Evolutionary conservation across 805 yeast species (phyloP).

Genomic region (Sugiyamaella marilandica): DNA sequence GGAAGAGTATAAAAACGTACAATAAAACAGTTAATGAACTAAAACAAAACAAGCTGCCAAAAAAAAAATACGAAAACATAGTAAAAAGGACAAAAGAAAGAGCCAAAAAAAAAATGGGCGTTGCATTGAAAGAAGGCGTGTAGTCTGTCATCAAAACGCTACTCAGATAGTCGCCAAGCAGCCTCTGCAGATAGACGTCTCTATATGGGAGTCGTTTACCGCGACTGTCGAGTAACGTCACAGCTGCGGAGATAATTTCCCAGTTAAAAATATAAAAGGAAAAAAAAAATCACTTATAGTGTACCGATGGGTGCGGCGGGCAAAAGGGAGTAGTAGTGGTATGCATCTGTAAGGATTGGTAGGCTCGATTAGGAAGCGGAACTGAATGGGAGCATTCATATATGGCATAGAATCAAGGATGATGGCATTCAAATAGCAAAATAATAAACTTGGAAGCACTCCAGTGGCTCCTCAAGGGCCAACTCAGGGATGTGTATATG

Average conservation of each 20-base stretch:
- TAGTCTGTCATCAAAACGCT: conserved; percentile 9
- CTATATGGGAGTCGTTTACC: conserved; percentile 12
- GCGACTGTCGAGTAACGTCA: conserved; percentile 8
- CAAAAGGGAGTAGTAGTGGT: not conserved
- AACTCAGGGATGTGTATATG: not conserved
- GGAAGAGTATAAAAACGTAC: too few species aligned
- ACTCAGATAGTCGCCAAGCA: not conserved
- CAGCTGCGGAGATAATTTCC: conserved; percentile 11
- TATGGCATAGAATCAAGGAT: not conserved
- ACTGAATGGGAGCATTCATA: too few species aligned
- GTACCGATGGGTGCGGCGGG: not conserved
- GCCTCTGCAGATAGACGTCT: conserved; percentile 11
- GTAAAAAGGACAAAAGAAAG: too few species aligned
- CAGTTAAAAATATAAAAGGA: not conserved
- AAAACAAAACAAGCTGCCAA: too few species aligned
- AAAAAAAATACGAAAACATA: too few species aligned
- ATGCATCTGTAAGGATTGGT: not conserved
- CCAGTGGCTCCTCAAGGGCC: not conserved
- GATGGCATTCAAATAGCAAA: not conserved
- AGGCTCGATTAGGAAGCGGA: not conserved
- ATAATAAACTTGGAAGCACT: not conserved
- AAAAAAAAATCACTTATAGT: not conserved
- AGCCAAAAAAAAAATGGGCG: too few species aligned
- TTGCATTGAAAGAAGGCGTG: not conserved
- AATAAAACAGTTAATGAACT: too few species aligned